phyloP scores from a whole-genome alignment of 352 stramenopile species.

The Globisporangium emineosum region DNA sequence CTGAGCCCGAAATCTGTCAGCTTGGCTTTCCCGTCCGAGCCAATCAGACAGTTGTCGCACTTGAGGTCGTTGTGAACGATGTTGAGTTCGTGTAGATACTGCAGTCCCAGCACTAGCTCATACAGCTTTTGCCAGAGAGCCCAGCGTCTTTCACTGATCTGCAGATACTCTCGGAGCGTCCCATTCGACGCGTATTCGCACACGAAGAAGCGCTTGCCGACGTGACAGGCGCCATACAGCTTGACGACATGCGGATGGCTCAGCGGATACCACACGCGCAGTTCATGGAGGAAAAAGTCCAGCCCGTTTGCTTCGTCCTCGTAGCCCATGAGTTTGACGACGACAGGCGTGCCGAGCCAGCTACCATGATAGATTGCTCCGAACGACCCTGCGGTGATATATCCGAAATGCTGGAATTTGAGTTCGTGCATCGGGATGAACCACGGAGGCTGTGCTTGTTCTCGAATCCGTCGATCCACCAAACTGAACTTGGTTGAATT shows the following conservation, averaged over 20 bases:
- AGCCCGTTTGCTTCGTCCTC: conserved; percentile 10
- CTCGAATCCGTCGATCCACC: conserved; percentile 11
- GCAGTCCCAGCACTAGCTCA: conserved; percentile 30
- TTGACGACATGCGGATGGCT: conserved; percentile 23
- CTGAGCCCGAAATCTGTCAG: conserved; percentile 25
- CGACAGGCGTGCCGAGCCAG: conserved; percentile 16
- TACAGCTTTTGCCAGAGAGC: conserved; percentile 17
- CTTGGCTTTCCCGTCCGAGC: conserved; percentile 20
- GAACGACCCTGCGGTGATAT: conserved; percentile 20
- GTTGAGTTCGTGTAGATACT: conserved; percentile 47
- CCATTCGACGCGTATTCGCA: conserved; percentile 21
- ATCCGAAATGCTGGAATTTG: conserved; percentile 12
- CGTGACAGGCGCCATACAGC: conserved; percentile 25
- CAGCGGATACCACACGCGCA: conserved; percentile 22
- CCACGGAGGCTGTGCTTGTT: conserved; percentile 11
- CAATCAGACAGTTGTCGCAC: conserved; percentile 69
- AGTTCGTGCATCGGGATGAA: conserved; percentile 19
- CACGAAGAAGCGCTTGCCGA: conserved; percentile 24
- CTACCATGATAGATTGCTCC: conserved; percentile 19
- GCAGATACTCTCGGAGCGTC: conserved; percentile 8
- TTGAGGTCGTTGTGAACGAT: conserved; percentile 61
- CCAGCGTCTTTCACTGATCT: background rate
- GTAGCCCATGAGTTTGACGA: conserved; percentile 19
- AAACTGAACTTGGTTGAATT: conserved; percentile 6
- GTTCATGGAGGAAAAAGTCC: conserved; percentile 16